phyloP scores from a whole-genome alignment of 345 rosid species.

The Acer campestre region DNA sequence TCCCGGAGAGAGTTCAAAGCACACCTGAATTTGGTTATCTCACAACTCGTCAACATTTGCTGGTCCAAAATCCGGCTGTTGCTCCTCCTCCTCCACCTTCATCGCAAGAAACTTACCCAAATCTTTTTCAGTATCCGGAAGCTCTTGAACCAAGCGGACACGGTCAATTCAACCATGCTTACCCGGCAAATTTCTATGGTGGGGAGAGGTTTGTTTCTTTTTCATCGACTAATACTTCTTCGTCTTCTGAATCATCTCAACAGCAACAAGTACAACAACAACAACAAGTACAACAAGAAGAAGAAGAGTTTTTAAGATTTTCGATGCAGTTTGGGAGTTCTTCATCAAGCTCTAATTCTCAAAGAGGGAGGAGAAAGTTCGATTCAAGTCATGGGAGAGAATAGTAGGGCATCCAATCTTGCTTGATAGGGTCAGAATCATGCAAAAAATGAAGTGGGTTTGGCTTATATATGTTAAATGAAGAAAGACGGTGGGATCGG shows the following conservation, averaged over 20 bases:
- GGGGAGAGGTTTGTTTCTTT: slow-evolving; percentile 18
- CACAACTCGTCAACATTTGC: slow-evolving; percentile 14
- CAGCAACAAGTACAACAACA: slow-evolving; percentile 23
- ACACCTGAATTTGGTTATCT: slow-evolving; percentile 19
- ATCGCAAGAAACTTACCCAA: slow-evolving; percentile 16
- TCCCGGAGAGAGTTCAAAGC: slow-evolving; percentile 72
- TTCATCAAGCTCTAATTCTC: slow-evolving; percentile 20
- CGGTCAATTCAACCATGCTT: slow-evolving; percentile 17
- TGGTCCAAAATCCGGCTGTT: not conserved
- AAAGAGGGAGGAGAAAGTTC: too few relatives aligned
- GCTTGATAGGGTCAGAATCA: too few relatives aligned
- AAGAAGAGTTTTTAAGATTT: slow-evolving; percentile 14
- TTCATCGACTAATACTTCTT: slow-evolving; percentile 22
- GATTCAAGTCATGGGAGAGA: slow-evolving; percentile 18
- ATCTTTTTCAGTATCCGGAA: slow-evolving; percentile 32
- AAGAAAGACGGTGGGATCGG: slow-evolving; percentile 47
- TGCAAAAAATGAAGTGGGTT: not conserved
- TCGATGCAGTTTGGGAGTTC: slow-evolving; percentile 34
- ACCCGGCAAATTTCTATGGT: slow-evolving; percentile 13
- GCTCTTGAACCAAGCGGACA: slow-evolving; percentile 14
- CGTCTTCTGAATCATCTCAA: slow-evolving; percentile 18
- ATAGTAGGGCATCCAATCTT: too few relatives aligned
- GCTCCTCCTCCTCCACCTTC: not conserved
- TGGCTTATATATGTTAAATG: not conserved
- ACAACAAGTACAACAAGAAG: too few relatives aligned